Base-by-base conservation (phyloP, 495 filamentous ascomycete species). In the Neurospora terricola region DNA sequence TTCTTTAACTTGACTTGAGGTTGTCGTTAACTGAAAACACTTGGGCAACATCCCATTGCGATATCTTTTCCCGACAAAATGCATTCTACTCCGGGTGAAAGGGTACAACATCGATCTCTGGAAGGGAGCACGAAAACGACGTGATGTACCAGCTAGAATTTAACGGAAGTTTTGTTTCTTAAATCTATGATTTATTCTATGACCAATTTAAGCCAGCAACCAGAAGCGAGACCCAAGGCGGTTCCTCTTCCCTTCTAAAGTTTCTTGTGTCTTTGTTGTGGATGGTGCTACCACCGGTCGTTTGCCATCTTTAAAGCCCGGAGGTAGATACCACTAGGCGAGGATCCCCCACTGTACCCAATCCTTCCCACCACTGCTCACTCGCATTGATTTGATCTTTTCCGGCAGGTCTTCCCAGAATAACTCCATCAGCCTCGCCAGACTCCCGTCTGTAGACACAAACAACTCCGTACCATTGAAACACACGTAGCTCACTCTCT, bases 231-330 rank as follows among this genome's bases (percentile, higher is more conserved):
- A 2, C 7, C 42, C 7, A 43, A 43, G 42, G 18, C 18, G 42
- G 0, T n/a, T 7, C 18, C 2, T 43, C 18, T 16, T 9, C 42
- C n/a, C 42, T 43, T 43, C 16, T 9, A n/a, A n/a, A 9, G 42
- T 43, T n/a, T n/a, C 42, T 43, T 43, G 2, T 18, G 16, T 42
- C 1, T 18, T 18, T 8, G 7, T 43, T 0, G 16, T 9, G 3
- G 18, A 18, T 0, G 42, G n/a, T 43, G 18, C 3, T n/a, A 0
- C 3, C 42, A 18, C 0, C 0, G 0, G 18, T 43, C 3, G 42
- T 43, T 43, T 43, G 18, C 0, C 2, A 2, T 10, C 18, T 0
- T 43, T 7, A 43, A 43, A n/a, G 16, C 16, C 42, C 42, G 42
- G 42, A 43, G 42, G 42, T 8, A 43, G 42, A 18, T 43, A n/a